Conservation (phyloP, 768 basidiomycete species). For the Astraeus odoratus region DNA sequence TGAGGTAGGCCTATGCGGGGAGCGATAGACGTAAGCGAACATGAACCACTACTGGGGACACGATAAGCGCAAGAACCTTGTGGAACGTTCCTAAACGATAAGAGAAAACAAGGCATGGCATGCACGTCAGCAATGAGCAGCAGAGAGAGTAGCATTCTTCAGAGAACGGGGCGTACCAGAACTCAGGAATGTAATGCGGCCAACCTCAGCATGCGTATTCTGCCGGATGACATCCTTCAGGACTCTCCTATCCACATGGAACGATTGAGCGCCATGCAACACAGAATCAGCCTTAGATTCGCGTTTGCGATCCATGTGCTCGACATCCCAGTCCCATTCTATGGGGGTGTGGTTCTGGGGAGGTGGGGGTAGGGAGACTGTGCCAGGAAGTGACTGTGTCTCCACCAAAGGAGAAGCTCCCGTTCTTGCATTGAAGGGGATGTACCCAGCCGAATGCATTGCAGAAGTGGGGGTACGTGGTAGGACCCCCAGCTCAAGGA, state of each 20-base stretch:
- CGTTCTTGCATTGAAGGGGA: background rate
- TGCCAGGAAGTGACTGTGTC: conserved; percentile 14
- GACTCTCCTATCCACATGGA: conserved; percentile 68
- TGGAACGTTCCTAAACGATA: conserved; percentile 71
- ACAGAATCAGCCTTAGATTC: conserved; percentile 61
- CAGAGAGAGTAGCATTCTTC: conserved; percentile 10
- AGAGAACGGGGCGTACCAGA: conserved; percentile 50
- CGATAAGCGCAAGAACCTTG: conserved; percentile 44
- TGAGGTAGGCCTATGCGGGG: conserved; percentile 58
- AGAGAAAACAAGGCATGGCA: conserved; percentile 3
- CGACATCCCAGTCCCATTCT: conserved; percentile 66
- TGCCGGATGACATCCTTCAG: conserved; percentile 75
- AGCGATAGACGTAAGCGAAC: conserved; percentile 7
- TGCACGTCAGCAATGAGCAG: background rate
- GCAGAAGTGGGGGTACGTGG: too few species aligned
- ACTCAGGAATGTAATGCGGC: conserved; percentile 64
- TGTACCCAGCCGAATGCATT: background rate
- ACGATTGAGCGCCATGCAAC: conserved; percentile 55
- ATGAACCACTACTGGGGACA: background rate
- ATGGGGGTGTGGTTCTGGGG: conserved; percentile 20
- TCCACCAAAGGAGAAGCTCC: background rate
- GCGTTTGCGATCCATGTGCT: conserved; percentile 60
- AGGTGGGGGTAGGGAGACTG: conserved; percentile 12
- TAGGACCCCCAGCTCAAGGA: too few species aligned
- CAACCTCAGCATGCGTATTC: conserved; percentile 59